Conservation (phyloP, 176 grass and related monocot genomes). For the Olyra latifolia region DNA sequence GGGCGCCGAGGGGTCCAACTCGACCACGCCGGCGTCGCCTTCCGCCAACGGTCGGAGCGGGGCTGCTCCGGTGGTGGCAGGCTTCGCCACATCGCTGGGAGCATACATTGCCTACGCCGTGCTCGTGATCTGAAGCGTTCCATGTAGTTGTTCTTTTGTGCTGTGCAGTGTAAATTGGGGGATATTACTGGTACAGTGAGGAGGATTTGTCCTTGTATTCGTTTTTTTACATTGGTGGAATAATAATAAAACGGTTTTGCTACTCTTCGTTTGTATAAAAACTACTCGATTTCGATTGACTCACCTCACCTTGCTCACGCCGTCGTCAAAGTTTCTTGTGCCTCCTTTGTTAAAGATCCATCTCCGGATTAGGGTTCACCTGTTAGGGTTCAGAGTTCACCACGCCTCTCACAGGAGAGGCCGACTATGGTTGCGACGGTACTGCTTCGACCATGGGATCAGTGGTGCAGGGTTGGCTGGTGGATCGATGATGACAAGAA, state of each 20-base stretch:
- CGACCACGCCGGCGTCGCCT: slow-evolving; percentile 14
- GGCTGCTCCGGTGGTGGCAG: not conserved
- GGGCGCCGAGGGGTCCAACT: not conserved
- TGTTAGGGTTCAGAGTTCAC: too few relatives aligned
- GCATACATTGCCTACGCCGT: slow-evolving; percentile 44
- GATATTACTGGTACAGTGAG: not conserved
- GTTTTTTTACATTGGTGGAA: not conserved
- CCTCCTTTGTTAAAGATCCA: too few relatives aligned
- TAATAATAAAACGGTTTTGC: slow-evolving; percentile 7
- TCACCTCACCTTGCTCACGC: too few relatives aligned
- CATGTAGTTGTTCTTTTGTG: not conserved
- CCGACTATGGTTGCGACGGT: too few relatives aligned
- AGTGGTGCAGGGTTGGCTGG: too few relatives aligned
- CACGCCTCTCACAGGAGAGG: too few relatives aligned
- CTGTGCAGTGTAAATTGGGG: not conserved
- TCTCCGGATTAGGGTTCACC: too few relatives aligned
- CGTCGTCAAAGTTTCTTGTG: too few relatives aligned
- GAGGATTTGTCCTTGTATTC: slow-evolving; percentile 15
- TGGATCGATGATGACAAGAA: too few relatives aligned
- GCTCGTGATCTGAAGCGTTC: slow-evolving; percentile 25
- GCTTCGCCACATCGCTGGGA: slow-evolving; percentile 41
- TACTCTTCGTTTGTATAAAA: too few relatives aligned
- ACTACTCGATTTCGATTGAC: too few relatives aligned
- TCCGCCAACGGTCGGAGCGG: not conserved
- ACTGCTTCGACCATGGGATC: too few relatives aligned